Evolutionary conservation across 2,329 filamentous ascomycete genomes (phyloP).

Genomic region (Ophidiomyces ophidiicola): DNA sequence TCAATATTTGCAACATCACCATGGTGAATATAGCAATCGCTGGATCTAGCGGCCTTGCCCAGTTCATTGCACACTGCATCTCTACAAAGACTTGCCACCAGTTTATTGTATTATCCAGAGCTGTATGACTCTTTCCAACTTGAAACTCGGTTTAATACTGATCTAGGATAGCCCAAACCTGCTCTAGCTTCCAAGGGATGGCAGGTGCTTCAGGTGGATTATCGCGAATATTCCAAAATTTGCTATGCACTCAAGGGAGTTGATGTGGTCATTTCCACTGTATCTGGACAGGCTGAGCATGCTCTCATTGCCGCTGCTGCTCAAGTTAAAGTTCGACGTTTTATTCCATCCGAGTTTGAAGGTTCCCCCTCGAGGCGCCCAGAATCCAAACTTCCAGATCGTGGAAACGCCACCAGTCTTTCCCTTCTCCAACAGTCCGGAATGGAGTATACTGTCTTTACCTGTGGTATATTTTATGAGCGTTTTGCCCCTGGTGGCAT

Average conservation of each 20-base stretch:
- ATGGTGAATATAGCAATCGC: constrained; percentile 53
- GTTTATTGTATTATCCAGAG: constrained; percentile 57
- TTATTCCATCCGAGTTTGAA: constrained; percentile 67
- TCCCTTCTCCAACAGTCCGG: constrained; percentile 38
- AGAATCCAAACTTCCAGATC: constrained; percentile 48
- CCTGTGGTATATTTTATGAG: constrained; percentile 65
- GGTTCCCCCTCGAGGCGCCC: constrained; percentile 47
- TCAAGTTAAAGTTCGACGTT: constrained; percentile 51
- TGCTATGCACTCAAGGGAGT: constrained; percentile 57
- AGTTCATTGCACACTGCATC: constrained; percentile 47
- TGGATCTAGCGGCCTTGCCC: constrained; percentile 48
- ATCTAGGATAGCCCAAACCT: constrained; percentile 25
- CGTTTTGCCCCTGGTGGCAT: constrained; percentile 59
- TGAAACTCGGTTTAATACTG: constrained; percentile 10
- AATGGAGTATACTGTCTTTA: constrained; percentile 59
- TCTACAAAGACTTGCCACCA: constrained; percentile 51
- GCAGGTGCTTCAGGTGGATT: constrained; percentile 59
- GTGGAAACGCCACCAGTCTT: constrained; percentile 46
- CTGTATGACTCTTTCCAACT: constrained; percentile 34
- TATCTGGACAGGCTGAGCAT: constrained; percentile 54
- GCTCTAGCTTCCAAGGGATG: constrained; percentile 35
- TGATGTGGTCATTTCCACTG: constrained; percentile 63
- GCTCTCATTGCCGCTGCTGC: constrained; percentile 61
- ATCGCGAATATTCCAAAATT: constrained; percentile 46
- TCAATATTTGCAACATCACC: constrained; percentile 13